A percentile compares a stretch with the other conserved stretches of the same genome.
These are phyloP conservation scores for Penicillium aurantiogriseum DNA, from an alignment of 2,329 filamentous ascomycete genomes.

Conservation along the genomic window DNA sequence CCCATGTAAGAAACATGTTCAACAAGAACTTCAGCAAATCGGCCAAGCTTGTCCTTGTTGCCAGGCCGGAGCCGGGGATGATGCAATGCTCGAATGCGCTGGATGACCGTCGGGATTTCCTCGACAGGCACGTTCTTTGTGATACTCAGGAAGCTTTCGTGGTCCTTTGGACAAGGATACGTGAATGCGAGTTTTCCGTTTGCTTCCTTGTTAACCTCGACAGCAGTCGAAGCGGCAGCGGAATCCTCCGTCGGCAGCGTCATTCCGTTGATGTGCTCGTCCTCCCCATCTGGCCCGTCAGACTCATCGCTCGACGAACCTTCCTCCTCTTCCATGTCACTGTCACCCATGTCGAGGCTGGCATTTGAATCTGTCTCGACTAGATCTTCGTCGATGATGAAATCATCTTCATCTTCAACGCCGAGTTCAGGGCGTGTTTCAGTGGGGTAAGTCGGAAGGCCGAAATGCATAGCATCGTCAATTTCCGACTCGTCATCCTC, in stretches of 20 bases:
- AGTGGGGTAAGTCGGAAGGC: constrained; percentile 54
- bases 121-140: constrained; percentile 60
- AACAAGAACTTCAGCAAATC: constrained; percentile 49
- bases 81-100: constrained; percentile 87
- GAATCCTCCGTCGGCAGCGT: constrained; percentile 42
- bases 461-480: constrained; percentile 62
- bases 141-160: constrained; percentile 68
- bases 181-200: constrained; percentile 68
- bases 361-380: constrained; percentile 73
- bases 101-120: constrained; percentile 74
- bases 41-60: constrained; percentile 79
- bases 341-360: constrained; percentile 43
- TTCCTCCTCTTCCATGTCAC: constrained; percentile 56
- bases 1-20: constrained; percentile 60
- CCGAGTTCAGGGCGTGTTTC: constrained; percentile 53
- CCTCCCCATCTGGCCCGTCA: constrained; percentile 52
- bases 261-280: constrained; percentile 71
- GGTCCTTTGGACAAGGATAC: constrained; percentile 78
- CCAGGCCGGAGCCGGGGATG: constrained; percentile 80
- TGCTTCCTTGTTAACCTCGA: constrained; percentile 46
- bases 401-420: constrained; percentile 92
- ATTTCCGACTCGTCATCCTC: constrained; percentile 40
- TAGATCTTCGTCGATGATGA: constrained; percentile 83
- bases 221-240: constrained; percentile 30
- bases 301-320: constrained; percentile 47